phyloP scores from a whole-genome alignment of 225 moss, liverwort and hornwort species.

The Sphagnum tenellum region DNA sequence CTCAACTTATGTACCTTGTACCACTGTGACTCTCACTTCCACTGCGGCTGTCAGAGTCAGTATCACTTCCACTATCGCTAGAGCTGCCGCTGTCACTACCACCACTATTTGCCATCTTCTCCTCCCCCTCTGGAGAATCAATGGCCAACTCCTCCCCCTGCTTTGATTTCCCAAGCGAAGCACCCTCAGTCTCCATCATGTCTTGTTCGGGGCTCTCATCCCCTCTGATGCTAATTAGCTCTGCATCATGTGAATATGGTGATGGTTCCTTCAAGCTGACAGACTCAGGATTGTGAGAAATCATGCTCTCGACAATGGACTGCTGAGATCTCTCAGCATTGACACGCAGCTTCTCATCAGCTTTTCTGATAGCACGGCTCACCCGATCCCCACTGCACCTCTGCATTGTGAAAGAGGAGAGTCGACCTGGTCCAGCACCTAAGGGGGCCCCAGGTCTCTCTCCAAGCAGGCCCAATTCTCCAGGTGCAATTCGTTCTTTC shows the following conservation, averaged over 20 bases:
- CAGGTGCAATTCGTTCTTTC: slow-evolving; percentile 7
- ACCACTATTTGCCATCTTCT: slow-evolving; percentile 38
- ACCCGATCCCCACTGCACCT: slow-evolving; percentile 73
- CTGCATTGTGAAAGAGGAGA: slow-evolving; percentile 37
- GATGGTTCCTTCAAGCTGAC: slow-evolving; percentile 17
- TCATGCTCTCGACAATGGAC: slow-evolving; percentile 27
- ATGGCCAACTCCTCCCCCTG: slow-evolving; percentile 20
- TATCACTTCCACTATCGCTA: slow-evolving; percentile 53
- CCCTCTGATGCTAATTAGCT: slow-evolving; percentile 48
- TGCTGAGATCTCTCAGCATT: slow-evolving; percentile 48
- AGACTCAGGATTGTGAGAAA: slow-evolving; percentile 20
- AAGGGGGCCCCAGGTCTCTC: slow-evolving; percentile 21
- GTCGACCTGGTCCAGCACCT: slow-evolving; percentile 17
- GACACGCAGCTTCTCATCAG: slow-evolving; percentile 31
- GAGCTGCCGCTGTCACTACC: slow-evolving; percentile 80
- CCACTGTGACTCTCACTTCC: slow-evolving; percentile 78
- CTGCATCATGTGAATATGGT: slow-evolving; percentile 23
- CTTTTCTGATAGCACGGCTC: slow-evolving; percentile 86
- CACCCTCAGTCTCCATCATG: slow-evolving; percentile 27
- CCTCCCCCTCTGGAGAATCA: slow-evolving; percentile 37
- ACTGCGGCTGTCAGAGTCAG: slow-evolving; percentile 72
- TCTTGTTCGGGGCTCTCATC: slow-evolving; percentile 37
- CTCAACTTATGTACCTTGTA: slow-evolving; percentile 23
- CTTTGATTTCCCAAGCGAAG: neutral
- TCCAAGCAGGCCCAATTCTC: slow-evolving; percentile 27